Percentiles rank a stretch among this genome's conserved stretches.
Evolutionary conservation across 140 eudicot species (phyloP).

Genomic region (Cichorium intybus): DNA sequence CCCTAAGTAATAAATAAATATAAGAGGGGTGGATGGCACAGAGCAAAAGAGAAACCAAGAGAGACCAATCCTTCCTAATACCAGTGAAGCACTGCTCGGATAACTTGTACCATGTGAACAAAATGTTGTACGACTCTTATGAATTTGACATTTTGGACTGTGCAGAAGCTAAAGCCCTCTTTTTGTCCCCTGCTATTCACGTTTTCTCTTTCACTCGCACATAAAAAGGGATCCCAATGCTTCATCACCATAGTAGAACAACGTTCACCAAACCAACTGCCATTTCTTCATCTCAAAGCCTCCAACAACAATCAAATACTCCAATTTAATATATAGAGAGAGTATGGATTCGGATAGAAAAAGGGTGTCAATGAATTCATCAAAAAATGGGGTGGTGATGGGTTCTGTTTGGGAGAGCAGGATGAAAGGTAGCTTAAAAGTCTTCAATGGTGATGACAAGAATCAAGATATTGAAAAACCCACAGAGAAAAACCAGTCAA

Average conservation of each 20-base stretch:
- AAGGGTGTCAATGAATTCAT: constrained; percentile 29
- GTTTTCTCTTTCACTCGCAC: constrained; percentile 20
- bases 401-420: constrained; percentile 91
- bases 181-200: constrained; percentile 22
- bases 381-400: constrained; percentile 40
- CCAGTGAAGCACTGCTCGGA: background rate
- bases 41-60: background rate
- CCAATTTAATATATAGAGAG: constrained; percentile 23
- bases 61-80: constrained; percentile 9
- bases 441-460: constrained; percentile 45
- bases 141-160: background rate
- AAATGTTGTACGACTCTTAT: constrained; percentile 18
- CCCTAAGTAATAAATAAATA: constrained; percentile 8
- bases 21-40: background rate
- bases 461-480: constrained; percentile 16
- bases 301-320: constrained; percentile 28
- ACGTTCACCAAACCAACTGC: constrained; percentile 42
- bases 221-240: constrained; percentile 42
- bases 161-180: constrained; percentile 17
- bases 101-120: constrained; percentile 16
- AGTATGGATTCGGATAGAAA: constrained; percentile 51
- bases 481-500: background rate
- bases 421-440: constrained; percentile 74
- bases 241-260: constrained; percentile 21
- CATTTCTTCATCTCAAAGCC: constrained; percentile 55